phyloP scores from a whole-genome alignment of 345 rosid genomes.

The Aquilaria malaccensis region DNA sequence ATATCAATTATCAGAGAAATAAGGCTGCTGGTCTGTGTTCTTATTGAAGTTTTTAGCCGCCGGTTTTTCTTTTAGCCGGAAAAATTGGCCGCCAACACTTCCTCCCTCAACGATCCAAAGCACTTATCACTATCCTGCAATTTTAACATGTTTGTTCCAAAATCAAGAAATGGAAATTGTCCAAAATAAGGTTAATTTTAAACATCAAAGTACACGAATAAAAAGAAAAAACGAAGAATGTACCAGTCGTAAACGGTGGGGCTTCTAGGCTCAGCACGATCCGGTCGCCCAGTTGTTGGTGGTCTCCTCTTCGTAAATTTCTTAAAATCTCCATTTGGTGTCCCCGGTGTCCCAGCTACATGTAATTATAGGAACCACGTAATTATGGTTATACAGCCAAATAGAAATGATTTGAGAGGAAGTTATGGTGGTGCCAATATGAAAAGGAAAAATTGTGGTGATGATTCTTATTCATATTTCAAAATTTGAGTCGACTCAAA shows the following conservation, averaged over 20 bases:
- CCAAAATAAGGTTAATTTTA: not conserved
- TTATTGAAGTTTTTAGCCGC: not conserved
- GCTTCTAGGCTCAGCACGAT: constrained; percentile 36
- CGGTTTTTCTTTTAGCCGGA: constrained; percentile 3
- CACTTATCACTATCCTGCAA: constrained; percentile 62
- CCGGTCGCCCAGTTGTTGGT: constrained; percentile 18
- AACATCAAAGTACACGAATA: not conserved
- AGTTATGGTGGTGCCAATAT: not conserved
- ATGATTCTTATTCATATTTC: too few relatives aligned
- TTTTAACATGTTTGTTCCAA: not conserved
- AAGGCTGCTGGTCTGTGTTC: too few relatives aligned
- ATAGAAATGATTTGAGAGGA: not conserved
- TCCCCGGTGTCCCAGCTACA: constrained; percentile 64
- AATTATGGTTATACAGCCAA: too few relatives aligned
- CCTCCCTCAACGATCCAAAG: constrained; percentile 64
- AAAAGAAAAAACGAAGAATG: not conserved
- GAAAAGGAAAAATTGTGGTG: not conserved
- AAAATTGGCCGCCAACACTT: not conserved
- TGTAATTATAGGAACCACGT: not conserved
- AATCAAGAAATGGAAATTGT: not conserved
- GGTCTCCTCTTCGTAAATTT: constrained; percentile 29
- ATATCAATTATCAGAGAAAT: too few relatives aligned
- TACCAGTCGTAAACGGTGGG: constrained; percentile 61
- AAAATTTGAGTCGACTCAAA: too few relatives aligned
- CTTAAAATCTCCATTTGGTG: constrained; percentile 46